Percentiles rank a stretch among this genome's conserved stretches.
These are phyloP conservation scores for Talaromyces stipitatus DNA, from an alignment of 495 filamentous ascomycete genomes.

Conservation along the genomic window DNA sequence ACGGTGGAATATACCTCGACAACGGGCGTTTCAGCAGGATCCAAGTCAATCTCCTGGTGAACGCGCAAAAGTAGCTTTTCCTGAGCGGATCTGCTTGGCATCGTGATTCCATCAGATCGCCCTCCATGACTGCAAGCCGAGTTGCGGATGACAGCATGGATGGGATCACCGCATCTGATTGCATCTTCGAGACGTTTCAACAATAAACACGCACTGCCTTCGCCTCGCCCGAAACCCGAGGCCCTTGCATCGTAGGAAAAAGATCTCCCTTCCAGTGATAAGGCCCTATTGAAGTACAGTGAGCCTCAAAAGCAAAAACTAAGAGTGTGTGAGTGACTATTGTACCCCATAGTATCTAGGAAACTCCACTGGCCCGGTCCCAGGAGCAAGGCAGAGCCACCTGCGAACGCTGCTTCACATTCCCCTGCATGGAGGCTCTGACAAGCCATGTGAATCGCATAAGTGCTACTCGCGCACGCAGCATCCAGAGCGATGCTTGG, in stretches of 20 bases:
- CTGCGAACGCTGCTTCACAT: slow-evolving; percentile 41
- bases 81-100: slow-evolving; percentile 22
- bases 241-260: slow-evolving; percentile 30
- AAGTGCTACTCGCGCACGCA: slow-evolving; percentile 44
- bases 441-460: slow-evolving; percentile 40
- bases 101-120: slow-evolving; percentile 23
- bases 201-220: slow-evolving; percentile 48
- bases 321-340: background rate
- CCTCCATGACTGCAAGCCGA: slow-evolving; percentile 44
- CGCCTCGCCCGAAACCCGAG: slow-evolving; percentile 45
- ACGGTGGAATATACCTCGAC: no score
- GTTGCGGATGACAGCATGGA: slow-evolving; percentile 55
- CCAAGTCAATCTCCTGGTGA: slow-evolving; percentile 16
- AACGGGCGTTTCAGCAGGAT: no score
- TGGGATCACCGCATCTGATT: slow-evolving; percentile 43
- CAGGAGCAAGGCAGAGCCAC: slow-evolving; percentile 16
- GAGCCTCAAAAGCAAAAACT: no score
- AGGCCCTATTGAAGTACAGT: slow-evolving; percentile 2
- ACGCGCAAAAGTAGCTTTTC: slow-evolving; percentile 28
- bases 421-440: slow-evolving; percentile 41
- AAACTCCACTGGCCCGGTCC: background rate
- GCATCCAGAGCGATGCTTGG: slow-evolving; percentile 48
- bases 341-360: background rate
- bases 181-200: slow-evolving; percentile 55
- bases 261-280: slow-evolving; percentile 21